Base-by-base conservation (phyloP, 176 grass and related monocot species). In the Triticum dicoccoides region DNA sequence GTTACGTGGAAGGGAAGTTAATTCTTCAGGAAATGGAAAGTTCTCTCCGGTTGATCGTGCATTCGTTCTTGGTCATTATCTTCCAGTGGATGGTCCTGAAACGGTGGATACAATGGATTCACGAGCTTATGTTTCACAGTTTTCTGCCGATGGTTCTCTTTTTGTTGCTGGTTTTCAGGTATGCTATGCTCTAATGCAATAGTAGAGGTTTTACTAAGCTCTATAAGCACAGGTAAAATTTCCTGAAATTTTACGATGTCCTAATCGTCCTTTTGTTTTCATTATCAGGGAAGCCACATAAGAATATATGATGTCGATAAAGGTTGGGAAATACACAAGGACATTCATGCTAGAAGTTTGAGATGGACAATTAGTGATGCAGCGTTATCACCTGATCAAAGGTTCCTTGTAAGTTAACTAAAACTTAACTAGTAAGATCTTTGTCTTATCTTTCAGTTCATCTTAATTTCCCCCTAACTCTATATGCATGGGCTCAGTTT, bases 301-400 rank as follows among this genome's bases (percentile, higher is more conserved):
- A 93, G 86, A 87, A 95, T 97, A 84, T 97, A 95, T 80, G 86
- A 95, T 82, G 92, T 91, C 15, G 71, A 97, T 81, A 87, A 91
- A 72, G 89, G 86, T 67, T 97, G 90, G 91, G 88, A 76, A 78
- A 73, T 90, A 24, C 87, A 82, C 73, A 97, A 88, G 81, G 87
- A 95, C 33, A 95, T 97, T 83, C 88, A 87, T 88, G 92, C 91
- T 76, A 91, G 89, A 85, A 90, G 83, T 79, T 82, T 97, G 80
- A 89, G 95, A 77, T 97, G 95, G 95, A 95, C 95, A 49, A 91
- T 97, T 45, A 93, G 90, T 86, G 95, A 97, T 83, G 90, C 84
- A 29, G 84, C 89, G 7, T 83, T 97, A 69, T 95, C 92, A 70
- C 89, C 82, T 82, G 93, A 97, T 91, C 87, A 89, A 84, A 84